These are phyloP conservation scores for Bothriochloa decipiens DNA, from an alignment of 176 grass and related monocot genomes.

Conservation along the genomic window DNA sequence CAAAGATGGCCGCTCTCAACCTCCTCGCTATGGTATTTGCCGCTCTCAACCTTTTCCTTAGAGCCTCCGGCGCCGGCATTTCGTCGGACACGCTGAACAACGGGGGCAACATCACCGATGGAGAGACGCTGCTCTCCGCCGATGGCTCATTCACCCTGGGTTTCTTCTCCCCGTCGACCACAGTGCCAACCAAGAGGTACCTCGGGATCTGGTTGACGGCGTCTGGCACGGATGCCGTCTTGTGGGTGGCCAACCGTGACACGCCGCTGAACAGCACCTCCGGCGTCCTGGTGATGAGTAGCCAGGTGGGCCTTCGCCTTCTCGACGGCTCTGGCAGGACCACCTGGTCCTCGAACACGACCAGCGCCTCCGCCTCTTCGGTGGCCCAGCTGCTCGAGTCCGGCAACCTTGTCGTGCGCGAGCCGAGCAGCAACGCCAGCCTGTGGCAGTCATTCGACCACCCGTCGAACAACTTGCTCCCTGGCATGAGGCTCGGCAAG, in stretches of 20 bases:
- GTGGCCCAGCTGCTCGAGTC: conserved; percentile 6
- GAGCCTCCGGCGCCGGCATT: background rate
- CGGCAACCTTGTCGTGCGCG: conserved; percentile 41
- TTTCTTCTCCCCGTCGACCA: conserved; percentile 32
- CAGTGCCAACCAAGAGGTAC: background rate
- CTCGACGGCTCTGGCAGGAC: background rate
- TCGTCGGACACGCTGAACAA: background rate
- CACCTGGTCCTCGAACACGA: conserved; percentile 3
- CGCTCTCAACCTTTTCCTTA: background rate
- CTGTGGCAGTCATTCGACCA: conserved; percentile 56
- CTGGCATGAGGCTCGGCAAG: conserved; percentile 44
- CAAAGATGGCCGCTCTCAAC: background rate
- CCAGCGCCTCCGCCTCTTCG: background rate
- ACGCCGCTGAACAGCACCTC: background rate
- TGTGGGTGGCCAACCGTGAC: conserved; percentile 46
- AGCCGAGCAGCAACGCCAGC: background rate
- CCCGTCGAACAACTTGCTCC: conserved; percentile 38
- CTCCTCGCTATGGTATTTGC: background rate
- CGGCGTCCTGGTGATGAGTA: conserved; percentile 18
- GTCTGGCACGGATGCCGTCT: background rate
- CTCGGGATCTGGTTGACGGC: conserved; percentile 34
- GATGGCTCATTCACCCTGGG: conserved; percentile 31
- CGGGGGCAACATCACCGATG: background rate
- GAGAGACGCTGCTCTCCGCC: conserved; percentile 18
- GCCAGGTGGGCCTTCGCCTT: background rate